Evolutionary conservation across 2,329 filamentous ascomycete genomes (phyloP).

Genomic region (Neophaeococcomyces aloes): DNA sequence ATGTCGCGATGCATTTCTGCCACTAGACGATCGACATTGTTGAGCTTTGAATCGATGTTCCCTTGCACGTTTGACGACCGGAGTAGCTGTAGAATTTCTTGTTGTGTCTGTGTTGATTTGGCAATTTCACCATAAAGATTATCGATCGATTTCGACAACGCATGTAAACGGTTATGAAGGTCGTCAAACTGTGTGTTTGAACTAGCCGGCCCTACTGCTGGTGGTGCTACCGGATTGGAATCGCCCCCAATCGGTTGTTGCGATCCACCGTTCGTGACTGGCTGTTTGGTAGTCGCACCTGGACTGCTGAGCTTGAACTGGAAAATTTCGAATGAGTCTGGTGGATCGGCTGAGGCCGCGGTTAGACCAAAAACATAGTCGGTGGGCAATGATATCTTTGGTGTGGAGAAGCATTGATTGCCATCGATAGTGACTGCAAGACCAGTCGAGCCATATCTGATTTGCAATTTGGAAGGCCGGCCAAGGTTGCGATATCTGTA

Average conservation of each 20-base stretch:
- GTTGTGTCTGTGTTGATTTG: neutral
- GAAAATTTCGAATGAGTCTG: constrained; percentile 90
- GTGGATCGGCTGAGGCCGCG: constrained; percentile 78
- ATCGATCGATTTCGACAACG: constrained; percentile 3
- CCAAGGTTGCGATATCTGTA: constrained; percentile 88
- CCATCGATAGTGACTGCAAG: constrained; percentile 77
- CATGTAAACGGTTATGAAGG: constrained; percentile 51
- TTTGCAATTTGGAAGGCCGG: constrained; percentile 64
- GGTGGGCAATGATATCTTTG: constrained; percentile 59
- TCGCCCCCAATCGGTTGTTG: constrained; percentile 29
- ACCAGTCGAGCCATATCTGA: constrained; percentile 50
- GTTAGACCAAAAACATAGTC: constrained; percentile 81
- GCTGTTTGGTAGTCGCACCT: constrained; percentile 25
- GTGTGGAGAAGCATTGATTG: constrained; percentile 56
- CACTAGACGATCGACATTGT: constrained; percentile 4
- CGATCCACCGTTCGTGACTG: constrained; percentile 10
- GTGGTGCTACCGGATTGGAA: constrained; percentile 34
- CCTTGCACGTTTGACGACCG: constrained; percentile 6
- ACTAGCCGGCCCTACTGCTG: no score
- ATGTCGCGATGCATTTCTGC: constrained; percentile 4
- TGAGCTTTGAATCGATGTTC: constrained; percentile 5
- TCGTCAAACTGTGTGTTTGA: constrained; percentile 80
- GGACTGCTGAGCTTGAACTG: constrained; percentile 58
- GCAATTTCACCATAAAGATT: neutral
- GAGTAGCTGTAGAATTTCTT: constrained; percentile 3